Conservation (phyloP, 2,329 filamentous ascomycete genomes). For the Gaeumannomyces sp. region DNA sequence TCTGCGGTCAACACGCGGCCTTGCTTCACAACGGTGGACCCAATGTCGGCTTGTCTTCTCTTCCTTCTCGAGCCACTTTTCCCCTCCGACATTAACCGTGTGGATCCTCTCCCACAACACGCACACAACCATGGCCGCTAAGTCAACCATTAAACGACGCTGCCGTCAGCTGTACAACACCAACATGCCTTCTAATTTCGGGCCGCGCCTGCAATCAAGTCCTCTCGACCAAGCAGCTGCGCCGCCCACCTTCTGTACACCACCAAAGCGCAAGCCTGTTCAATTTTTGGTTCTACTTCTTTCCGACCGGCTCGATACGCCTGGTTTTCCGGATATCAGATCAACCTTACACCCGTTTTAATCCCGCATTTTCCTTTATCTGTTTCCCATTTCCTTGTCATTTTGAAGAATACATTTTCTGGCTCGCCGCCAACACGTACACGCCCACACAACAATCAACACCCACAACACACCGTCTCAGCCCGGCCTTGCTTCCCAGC, state of each 20-base stretch:
- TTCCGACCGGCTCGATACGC: neutral
- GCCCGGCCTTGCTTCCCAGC: conserved; percentile 18
- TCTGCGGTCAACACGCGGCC: too few species aligned
- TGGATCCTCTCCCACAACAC: too few species aligned
- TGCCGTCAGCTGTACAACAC: too few species aligned
- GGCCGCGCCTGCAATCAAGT: too few species aligned
- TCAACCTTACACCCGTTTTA: neutral
- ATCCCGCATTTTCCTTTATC: neutral
- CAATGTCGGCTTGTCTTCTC: neutral
- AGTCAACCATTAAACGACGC: too few species aligned
- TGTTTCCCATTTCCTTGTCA: neutral
- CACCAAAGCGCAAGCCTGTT: neutral
- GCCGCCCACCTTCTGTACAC: neutral
- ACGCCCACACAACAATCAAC: too few species aligned
- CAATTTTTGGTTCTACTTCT: neutral
- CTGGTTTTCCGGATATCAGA: too few species aligned
- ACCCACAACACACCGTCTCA: neutral
- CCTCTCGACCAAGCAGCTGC: too few species aligned
- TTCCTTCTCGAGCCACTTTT: neutral
- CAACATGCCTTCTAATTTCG: too few species aligned
- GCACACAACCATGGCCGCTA: too few species aligned
- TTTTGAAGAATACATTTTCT: conserved; percentile 8
- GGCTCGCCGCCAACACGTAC: conserved; percentile 23
- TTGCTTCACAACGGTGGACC: too few species aligned
- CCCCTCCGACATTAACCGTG: neutral